A percentile compares a stretch with the other conserved stretches of the same genome.
These are phyloP conservation scores for Stephanocyclus meneghinianus DNA, from an alignment of 352 stramenopile genomes.

Conservation along the genomic window DNA sequence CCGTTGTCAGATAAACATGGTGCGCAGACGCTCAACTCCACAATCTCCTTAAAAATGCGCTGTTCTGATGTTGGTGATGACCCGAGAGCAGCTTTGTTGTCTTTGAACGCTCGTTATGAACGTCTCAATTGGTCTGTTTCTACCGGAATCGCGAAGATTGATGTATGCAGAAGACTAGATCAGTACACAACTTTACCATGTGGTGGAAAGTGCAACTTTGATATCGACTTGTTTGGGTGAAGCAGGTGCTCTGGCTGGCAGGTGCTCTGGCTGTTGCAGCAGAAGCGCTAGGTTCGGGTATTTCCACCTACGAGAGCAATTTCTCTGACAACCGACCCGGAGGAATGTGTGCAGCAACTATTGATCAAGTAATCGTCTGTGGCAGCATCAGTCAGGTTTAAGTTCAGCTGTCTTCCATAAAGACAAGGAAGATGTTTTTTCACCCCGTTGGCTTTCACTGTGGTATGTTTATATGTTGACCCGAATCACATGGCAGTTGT, in stretches of 20 bases:
- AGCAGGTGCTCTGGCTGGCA: conserved; percentile 52
- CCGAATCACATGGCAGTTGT: too few species aligned
- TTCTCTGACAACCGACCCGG: conserved; percentile 39
- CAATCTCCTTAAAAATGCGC: conserved; percentile 44
- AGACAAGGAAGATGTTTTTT: conserved; percentile 2
- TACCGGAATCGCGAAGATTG: conserved; percentile 22
- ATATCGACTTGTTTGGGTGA: conserved; percentile 80
- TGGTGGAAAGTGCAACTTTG: conserved; percentile 74
- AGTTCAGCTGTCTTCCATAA: conserved; percentile 52
- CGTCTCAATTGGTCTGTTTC: conserved; percentile 62
- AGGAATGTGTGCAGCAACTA: conserved; percentile 52
- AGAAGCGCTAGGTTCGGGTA: conserved; percentile 80
- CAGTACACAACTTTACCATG: conserved; percentile 57
- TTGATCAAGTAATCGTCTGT: conserved; percentile 57
- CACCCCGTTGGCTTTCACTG: neutral
- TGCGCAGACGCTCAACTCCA: conserved; percentile 39
- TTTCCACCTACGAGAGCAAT: conserved; percentile 66
- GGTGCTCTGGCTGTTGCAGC: conserved; percentile 76
- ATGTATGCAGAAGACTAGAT: conserved; percentile 41
- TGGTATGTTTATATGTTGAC: neutral
- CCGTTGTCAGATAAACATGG: conserved; percentile 20
- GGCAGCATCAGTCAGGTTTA: conserved; percentile 66
- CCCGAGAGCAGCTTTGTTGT: conserved; percentile 52
- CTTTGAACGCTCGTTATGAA: conserved; percentile 65
- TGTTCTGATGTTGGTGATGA: conserved; percentile 38